Base-by-base conservation (phyloP, 306 rosid genomes). In the Ormosia semicastrata region DNA sequence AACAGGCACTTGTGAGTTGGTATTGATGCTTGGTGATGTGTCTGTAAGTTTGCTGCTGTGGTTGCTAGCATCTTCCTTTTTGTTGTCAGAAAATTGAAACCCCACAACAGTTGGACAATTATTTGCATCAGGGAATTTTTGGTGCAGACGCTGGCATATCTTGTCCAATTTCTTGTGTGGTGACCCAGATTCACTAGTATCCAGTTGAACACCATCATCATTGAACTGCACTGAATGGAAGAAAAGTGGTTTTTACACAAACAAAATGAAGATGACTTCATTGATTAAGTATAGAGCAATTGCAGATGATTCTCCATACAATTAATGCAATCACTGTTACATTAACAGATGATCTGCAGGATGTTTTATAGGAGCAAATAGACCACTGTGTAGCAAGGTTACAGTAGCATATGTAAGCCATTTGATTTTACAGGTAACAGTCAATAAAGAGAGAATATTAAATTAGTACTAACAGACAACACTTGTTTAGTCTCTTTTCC, bases 161-260 rank as follows among this genome's bases (percentile, higher is more conserved):
- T 86, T 59, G 86, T 87, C 91, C 88, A 85, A 72, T 75, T 86
- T 84, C 83, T 85, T 87, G 36, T 80, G 92, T 52, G 75, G 86
- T 54, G 70, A 18, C 30, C 80, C 86, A 14, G 87, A 66, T 81
- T 85, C 88, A 70, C 84, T 83, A 57, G 85, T 77, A 54, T 89
- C 90, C 88, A 80, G 81, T 89, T 89, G 75, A 87, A 85, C 85
- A 72, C 86, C 89, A 89, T 84, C 89, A 83, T 87, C 97, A 88
- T 86, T 89, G 91, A 91, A 89, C 99, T 95, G 99, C 94, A 90
- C 99, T 95, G 98, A 89, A 95, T 89, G 88, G 88, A 88, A 76
- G 78, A 82, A 78, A 82, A 82, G 77, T 85, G 83, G 86, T 85
- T 87, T 91, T 89, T 87, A 92, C 91, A 91, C 88, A 80, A 85